Evolutionary conservation across 192 early-diverging fungal species (phyloP), one percentile per base, ranked within the genome.

Genomic region (Jimgerdemannia flammicorona): DNA sequence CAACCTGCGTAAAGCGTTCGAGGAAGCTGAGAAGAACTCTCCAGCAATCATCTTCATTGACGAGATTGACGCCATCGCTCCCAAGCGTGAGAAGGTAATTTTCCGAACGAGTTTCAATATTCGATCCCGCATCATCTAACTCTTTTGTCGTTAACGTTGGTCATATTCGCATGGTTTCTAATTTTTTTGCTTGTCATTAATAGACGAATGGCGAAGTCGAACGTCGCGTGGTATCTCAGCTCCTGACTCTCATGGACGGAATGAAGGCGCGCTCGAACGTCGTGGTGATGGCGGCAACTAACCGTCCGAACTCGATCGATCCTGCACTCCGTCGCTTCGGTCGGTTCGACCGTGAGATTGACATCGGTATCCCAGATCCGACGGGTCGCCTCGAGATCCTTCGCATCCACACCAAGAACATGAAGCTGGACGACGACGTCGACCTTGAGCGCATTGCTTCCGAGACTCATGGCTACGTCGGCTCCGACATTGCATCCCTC

Each of bases 371-470:
- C 75, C 98, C 98, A 4, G 98, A 99, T 79, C 96, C 97, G 9
- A 97, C 92, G 76, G 98, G 98, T 54, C 94, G 98, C 78, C 88
- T 98, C n/a, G 97, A 99, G 84, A 97, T 99, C 71, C 86, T 99
- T 76, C 92, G 97, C 78, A 99, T 99, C 76, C 98, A 99, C 89
- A 99, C 98, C 79, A 98, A 99, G 86, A 99, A 99, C 80, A 99
- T 99, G 98, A 98, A 97, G 82, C 83, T 99, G 72, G 95, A 88
- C 71, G 96, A 98, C 67, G 96, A 98, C 73, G 98, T 99, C 63
- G 97, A 99, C 81, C 83, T 99, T 69, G 96, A 99, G 80, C 93
- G 96, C 83, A 96, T 99, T 76, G 97, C 98, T 40, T 86, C 95
- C 3, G 96, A 99, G 81, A 98, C 97, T 20, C 98, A 99, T 79